Evolutionary conservation across 1,284 basidiomycete species (phyloP).

Genomic region (Sporisorium exsertum): DNA sequence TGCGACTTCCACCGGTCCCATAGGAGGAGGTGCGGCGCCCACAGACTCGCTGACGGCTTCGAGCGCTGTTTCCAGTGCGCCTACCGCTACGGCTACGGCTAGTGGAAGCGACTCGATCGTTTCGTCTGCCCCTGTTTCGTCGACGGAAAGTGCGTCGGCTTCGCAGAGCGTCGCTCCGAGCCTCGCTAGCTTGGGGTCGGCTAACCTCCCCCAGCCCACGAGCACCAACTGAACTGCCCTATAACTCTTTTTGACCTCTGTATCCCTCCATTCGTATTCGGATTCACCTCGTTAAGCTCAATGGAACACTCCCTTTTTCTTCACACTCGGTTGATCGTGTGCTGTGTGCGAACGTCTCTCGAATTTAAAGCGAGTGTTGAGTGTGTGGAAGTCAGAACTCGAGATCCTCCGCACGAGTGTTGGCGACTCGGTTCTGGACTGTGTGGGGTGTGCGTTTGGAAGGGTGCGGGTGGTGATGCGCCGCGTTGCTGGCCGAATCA

Average conservation of each 20-base stretch:
- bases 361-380: neutral
- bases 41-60: conserved; percentile 5
- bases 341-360: neutral
- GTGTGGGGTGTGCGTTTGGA: neutral
- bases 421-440: conserved; percentile 10
- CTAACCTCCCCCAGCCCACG: conserved; percentile 15
- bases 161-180: conserved; percentile 4
- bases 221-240: neutral
- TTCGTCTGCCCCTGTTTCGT: conserved; percentile 1
- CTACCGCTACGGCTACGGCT: conserved; percentile 14
- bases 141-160: neutral
- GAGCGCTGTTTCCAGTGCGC: neutral
- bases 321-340: neutral
- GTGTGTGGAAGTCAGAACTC: too few species aligned
- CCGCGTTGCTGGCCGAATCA: conserved; percentile 11
- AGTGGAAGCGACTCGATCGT: conserved; percentile 29
- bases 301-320: neutral
- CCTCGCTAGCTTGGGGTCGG: conserved; percentile 11
- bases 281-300: neutral
- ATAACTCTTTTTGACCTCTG: neutral
- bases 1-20: neutral
- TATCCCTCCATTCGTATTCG: neutral
- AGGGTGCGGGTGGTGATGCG: conserved; percentile 10
- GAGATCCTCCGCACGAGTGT: conserved; percentile 30
- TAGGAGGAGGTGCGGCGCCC: conserved; percentile 4